These are phyloP conservation scores for Leccinum subtestaceum DNA, from an alignment of 768 basidiomycete species.

Conservation along the genomic window DNA sequence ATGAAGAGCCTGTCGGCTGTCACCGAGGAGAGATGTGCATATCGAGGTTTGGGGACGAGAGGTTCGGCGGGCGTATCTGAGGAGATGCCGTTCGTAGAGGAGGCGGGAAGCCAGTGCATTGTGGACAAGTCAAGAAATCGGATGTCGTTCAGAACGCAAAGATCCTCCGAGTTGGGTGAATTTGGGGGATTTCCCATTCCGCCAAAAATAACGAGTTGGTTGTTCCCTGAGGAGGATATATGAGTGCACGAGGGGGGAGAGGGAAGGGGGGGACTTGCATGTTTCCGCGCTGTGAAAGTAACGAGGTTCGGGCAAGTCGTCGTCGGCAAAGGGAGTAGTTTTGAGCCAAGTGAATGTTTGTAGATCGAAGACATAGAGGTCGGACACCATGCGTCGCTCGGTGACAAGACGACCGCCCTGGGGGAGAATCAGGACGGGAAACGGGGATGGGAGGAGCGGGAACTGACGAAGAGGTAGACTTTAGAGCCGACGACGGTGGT, in stretches of 20 bases:
- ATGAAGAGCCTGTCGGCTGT: slow-evolving; percentile 83
- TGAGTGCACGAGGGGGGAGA: slow-evolving; percentile 8
- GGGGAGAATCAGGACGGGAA: not conserved
- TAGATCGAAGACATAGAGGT: slow-evolving; percentile 89
- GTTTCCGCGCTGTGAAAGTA: slow-evolving; percentile 95
- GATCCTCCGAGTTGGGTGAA: slow-evolving; percentile 68
- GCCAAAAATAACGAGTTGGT: slow-evolving; percentile 89
- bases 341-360: slow-evolving; percentile 78
- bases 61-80: slow-evolving; percentile 41
- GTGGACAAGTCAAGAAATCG: slow-evolving; percentile 80
- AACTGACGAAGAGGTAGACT: slow-evolving; percentile 84
- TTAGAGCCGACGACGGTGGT: slow-evolving; percentile 87
- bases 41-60: slow-evolving; percentile 77
- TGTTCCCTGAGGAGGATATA: slow-evolving; percentile 55
- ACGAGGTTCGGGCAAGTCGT: slow-evolving; percentile 74
- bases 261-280: slow-evolving; percentile 43
- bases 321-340: slow-evolving; percentile 56
- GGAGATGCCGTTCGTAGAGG: slow-evolving; percentile 28
- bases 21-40: slow-evolving; percentile 91
- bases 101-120: slow-evolving; percentile 65
- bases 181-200: slow-evolving; percentile 87
- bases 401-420: slow-evolving; percentile 87
- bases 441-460: not conserved
- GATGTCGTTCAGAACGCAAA: slow-evolving; percentile 91
- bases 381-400: slow-evolving; percentile 83